A percentile compares a stretch with the other conserved stretches of the same genome.
phyloP scores from a whole-genome alignment of 305 asterid species.

The Striga hermonthica region DNA sequence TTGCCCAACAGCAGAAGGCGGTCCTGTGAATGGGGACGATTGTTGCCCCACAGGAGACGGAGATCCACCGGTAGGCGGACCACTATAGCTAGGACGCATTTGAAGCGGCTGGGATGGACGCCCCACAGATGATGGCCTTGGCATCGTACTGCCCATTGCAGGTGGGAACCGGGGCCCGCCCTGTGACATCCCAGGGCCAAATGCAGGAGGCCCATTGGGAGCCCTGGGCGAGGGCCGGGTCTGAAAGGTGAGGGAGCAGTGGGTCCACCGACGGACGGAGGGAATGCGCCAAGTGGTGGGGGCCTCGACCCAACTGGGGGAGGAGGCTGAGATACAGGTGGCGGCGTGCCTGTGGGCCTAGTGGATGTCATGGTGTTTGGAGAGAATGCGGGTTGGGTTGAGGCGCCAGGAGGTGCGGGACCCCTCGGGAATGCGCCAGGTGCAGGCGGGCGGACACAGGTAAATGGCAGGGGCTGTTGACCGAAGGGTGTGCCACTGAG shows the following conservation, averaged over 20 bases:
- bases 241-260: conserved; percentile 37
- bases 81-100: no score
- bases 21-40: no score
- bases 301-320: conserved; percentile 56
- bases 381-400: no score
- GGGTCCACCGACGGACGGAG: conserved; percentile 48
- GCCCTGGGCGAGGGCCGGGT: conserved; percentile 51
- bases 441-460: conserved; percentile 68
- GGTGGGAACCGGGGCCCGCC: conserved; percentile 60
- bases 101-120: conserved; percentile 42
- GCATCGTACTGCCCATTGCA: conserved; percentile 40
- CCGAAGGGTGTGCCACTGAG: conserved; percentile 59
- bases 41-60: no score
- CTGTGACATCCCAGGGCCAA: conserved; percentile 47
- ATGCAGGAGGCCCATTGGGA: conserved; percentile 59
- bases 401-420: conserved; percentile 74
- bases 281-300: conserved; percentile 59
- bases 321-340: conserved; percentile 55
- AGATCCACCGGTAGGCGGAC: no score
- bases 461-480: conserved; percentile 69
- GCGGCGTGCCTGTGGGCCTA: conserved; percentile 54
- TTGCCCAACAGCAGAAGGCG: no score
- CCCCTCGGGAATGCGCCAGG: conserved; percentile 65
- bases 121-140: conserved; percentile 52
- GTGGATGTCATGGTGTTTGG: conserved; percentile 36